A percentile compares a stretch with the other conserved stretches of the same genome.
Evolutionary conservation across 2,329 filamentous ascomycete species (phyloP).

Genomic region (Paecilomyces formosus): DNA sequence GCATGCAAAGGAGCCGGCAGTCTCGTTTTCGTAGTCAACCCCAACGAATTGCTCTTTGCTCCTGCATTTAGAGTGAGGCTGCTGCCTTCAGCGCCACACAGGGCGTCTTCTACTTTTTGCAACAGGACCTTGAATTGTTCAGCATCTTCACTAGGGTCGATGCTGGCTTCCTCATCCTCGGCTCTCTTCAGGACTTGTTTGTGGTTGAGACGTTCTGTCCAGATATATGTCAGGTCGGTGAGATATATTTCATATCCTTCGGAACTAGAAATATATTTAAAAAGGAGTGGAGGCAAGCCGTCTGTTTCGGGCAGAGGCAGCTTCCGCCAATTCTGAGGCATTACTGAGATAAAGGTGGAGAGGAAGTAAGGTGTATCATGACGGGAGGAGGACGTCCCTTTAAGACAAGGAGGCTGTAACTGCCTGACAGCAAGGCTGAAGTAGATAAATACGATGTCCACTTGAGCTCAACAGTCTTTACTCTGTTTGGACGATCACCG

Average conservation of each 20-base stretch:
- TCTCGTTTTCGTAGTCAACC: conserved; percentile 39
- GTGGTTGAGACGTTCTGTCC: conserved; percentile 45
- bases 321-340: conserved; percentile 29
- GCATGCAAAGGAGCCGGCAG: conserved; percentile 48
- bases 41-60: conserved; percentile 28
- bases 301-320: conserved; percentile 18
- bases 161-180: conserved; percentile 43
- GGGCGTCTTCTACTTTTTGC: conserved; percentile 45
- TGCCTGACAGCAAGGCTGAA: background rate
- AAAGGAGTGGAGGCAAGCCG: conserved; percentile 29
- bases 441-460: background rate
- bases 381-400: background rate
- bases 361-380: background rate
- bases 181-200: conserved; percentile 43
- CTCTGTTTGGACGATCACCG: conserved; percentile 1
- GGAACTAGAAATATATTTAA: conserved; percentile 24
- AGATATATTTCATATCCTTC: conserved; percentile 46
- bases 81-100: conserved; percentile 29
- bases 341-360: conserved; percentile 8
- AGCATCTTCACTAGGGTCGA: conserved; percentile 52
- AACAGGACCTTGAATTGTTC: conserved; percentile 51
- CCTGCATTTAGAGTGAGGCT: conserved; percentile 21
- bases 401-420: background rate
- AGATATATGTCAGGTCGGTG: conserved; percentile 53
- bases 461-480: background rate